Evolutionary conservation across 2,329 filamentous ascomycete genomes (phyloP), one percentile per base, ranked within the genome.

Genomic region (Sporothrix phasma): DNA sequence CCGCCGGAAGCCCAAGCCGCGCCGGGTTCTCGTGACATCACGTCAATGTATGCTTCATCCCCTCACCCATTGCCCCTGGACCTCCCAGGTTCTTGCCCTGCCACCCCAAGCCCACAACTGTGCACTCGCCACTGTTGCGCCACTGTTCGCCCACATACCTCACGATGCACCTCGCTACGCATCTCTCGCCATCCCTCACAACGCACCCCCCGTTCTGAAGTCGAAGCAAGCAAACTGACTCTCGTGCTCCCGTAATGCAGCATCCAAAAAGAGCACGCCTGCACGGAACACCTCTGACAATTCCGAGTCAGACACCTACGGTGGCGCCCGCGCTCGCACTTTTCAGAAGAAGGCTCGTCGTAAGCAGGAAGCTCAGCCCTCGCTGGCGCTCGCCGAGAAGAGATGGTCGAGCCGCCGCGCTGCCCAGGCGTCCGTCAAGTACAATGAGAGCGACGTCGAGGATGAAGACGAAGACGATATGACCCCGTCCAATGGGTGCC

Each of bases 321-420:
- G 90, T 60, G 89, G 88, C 66, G 84, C 88, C 67, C 87, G 88
- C 65, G 85, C 84, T 65, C 88, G 86, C 70, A 86, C 80, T 64
- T 76, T 80, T 46, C 86, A 83, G 68, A 94, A 92, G 77, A 92
- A 90, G 74, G 89, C 90, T 66, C 88, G 88, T 63, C 86, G 88
- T 66, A 84, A 89, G 72, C 80, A 87, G 65, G 83, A 91, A 72
- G 82, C 86, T 26, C 84, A 87, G 70, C 83, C 85, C 13, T 82
- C 84, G 46, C 82, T 88, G 7, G 80, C 86, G 5, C 84, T 88
- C 70, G 84, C 84, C 64, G 92, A 96, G 77, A 90, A 96, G 72
- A 88, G 93, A 68, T 97, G 96, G 84, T 96, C 92, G 6, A 94
- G 88, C 62, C 84, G 93, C 66, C 88, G 90, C 67, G 90, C 91